Evolutionary conservation across 2,329 filamentous ascomycete species (phyloP).

Genomic region (Fusarium marasasianum): DNA sequence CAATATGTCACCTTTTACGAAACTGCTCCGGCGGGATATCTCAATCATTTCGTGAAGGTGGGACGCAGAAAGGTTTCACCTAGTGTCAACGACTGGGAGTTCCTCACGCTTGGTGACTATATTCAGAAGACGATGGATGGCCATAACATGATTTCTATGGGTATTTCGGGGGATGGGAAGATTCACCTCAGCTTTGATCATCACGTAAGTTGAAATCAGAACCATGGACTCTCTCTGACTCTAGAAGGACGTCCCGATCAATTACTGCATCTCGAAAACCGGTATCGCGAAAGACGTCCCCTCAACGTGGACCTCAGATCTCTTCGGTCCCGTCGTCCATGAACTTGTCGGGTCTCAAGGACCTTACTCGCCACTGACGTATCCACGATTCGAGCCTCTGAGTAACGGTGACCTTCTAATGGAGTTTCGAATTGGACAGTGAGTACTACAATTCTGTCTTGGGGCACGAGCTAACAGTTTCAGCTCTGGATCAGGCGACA

Average conservation of each 20-base stretch:
- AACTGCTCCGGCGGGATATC: constrained; percentile 16
- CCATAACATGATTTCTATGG: constrained; percentile 34
- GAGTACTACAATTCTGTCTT: neutral
- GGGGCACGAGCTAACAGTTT: fast-evolving
- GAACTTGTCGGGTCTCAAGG: constrained; percentile 8
- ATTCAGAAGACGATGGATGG: constrained; percentile 32
- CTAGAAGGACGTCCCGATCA: constrained; percentile 23
- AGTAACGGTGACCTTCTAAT: constrained; percentile 18
- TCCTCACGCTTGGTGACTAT: constrained; percentile 19
- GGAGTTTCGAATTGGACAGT: constrained; percentile 31
- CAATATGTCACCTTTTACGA: constrained; percentile 33
- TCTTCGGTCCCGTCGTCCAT: constrained; percentile 25
- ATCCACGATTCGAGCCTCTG: constrained; percentile 23
- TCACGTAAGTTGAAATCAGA: neutral
- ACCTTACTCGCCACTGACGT: constrained; percentile 19
- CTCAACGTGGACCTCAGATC: constrained; percentile 1
- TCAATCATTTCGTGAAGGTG: constrained; percentile 19
- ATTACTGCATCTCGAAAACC: constrained; percentile 17
- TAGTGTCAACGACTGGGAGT: constrained; percentile 7
- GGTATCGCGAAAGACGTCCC: constrained; percentile 9
- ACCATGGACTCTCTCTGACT: neutral
- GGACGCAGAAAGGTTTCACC: constrained; percentile 17
- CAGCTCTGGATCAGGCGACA: constrained; percentile 27
- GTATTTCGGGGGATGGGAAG: constrained; percentile 29
- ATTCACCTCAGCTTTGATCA: constrained; percentile 35